phyloP scores from a whole-genome alignment of 176 grass and related monocot species.

The Olyra latifolia region DNA sequence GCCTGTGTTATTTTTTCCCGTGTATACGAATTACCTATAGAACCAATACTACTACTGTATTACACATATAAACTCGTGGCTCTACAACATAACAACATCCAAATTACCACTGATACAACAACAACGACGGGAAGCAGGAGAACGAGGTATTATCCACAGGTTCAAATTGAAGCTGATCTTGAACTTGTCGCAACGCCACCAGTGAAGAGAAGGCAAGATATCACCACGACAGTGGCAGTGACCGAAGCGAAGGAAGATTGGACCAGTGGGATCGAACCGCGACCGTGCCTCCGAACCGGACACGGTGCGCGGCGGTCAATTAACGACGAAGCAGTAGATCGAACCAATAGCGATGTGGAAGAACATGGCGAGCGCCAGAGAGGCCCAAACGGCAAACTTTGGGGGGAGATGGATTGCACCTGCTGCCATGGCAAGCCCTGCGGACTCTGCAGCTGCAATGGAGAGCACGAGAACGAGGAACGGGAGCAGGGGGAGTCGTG shows the following conservation, averaged over 20 bases:
- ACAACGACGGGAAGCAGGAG: no score
- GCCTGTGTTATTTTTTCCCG: not conserved
- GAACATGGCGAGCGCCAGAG: not conserved
- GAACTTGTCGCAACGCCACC: not conserved
- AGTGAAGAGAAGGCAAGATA: not conserved
- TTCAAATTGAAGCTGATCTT: not conserved
- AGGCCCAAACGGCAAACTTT: not conserved
- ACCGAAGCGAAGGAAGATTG: not conserved
- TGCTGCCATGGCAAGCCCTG: not conserved
- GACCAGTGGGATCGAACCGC: not conserved
- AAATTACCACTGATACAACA: not conserved
- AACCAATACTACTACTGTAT: no score
- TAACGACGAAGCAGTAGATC: not conserved
- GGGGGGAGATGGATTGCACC: not conserved
- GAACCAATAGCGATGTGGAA: not conserved
- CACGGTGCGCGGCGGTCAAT: not conserved
- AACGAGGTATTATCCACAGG: not conserved
- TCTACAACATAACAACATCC: no score
- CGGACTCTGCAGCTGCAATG: not conserved
- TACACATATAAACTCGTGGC: not conserved
- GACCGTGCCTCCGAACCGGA: not conserved
- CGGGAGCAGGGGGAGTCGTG: not conserved
- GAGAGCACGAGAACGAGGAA: conserved; percentile 7
- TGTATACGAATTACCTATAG: not conserved
- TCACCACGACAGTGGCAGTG: not conserved